phyloP scores from a whole-genome alignment of 306 rosid genomes.

The Geum urbanum region DNA sequence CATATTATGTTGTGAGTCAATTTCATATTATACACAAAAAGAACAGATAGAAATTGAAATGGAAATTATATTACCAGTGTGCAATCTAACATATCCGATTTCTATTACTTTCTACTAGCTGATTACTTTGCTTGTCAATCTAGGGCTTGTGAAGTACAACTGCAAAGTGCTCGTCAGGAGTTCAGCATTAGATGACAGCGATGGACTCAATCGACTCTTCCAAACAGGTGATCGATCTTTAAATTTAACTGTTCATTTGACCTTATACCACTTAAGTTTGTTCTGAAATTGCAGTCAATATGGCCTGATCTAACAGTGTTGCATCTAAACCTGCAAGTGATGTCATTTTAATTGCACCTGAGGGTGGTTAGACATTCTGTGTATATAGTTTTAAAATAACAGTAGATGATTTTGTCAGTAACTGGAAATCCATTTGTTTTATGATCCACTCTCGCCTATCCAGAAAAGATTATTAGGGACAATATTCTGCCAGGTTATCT shows the following conservation, averaged over 20 bases:
- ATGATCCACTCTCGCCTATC: neutral
- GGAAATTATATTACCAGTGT: too few species aligned
- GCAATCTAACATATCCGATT: too few species aligned
- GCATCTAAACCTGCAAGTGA: neutral
- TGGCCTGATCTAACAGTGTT: neutral
- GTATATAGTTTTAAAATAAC: neutral
- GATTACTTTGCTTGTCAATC: neutral
- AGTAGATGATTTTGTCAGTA: neutral
- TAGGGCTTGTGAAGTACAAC: neutral
- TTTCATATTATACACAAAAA: too few species aligned
- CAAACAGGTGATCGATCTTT: neutral
- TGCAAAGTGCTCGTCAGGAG: neutral
- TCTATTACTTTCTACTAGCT: too few species aligned
- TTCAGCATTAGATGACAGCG: neutral
- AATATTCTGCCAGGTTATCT: neutral
- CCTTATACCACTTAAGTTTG: neutral
- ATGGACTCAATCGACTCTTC: neutral
- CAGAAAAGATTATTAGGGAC: neutral
- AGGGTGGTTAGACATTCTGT: neutral
- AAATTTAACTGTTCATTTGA: neutral
- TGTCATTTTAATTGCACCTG: neutral
- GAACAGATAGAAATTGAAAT: too few species aligned
- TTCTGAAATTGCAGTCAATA: neutral
- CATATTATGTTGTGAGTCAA: neutral
- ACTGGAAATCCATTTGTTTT: neutral